Evolutionary conservation across 441 rosid genomes (phyloP), one percentile per base, ranked within the genome.

Genomic region (Bocquillonia castaneifolia): DNA sequence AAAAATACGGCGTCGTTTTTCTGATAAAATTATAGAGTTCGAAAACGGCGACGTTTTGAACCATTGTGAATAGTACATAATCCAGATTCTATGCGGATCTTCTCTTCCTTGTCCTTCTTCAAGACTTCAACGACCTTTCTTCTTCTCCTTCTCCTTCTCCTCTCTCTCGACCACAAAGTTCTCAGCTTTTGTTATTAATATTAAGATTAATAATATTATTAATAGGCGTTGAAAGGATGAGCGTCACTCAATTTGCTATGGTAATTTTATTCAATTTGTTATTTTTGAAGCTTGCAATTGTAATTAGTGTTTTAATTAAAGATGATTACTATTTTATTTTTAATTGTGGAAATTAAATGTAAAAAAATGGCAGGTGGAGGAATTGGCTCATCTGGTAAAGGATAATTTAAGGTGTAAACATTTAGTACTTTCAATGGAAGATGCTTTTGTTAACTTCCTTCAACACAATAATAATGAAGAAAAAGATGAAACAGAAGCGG

Each of bases 361-460:
- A 42, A 34, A 3, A 1, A 39, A 23, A 54, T 26, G 57, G 62
- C 72, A 88, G 91, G 88, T 88, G 34, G 88, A 83, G 79, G 93
- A 88, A 76, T 72, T 88, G 83, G 93, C 91, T 26, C 80, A 32
- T 56, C 85, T 88, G 23, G 83, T 88, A 12, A 86, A 74, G 78
- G 93, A 88, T 76, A 88, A 84, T 69, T 77, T 88, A 60, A 82
- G 78, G 36, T 81, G 83, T 71, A 88, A 86, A 63, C 89, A 84
- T 78, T 84, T 86, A 1, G 82, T 88, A 32, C 83, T 88, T 25
- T 83, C 93, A 6, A 83, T 86, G 79, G 93, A 88, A 78, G 91
- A 84, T 47, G 79, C 80, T 45, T 74, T 86, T 59, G 73, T 84
- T 52, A 80, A 78, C 73, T 86, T 86, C 72, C 88, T 88, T 50